A percentile compares a stretch with the other conserved stretches of the same genome.
Conservation (phyloP, 2,329 filamentous ascomycete species). For the Penicillium sp. region DNA sequence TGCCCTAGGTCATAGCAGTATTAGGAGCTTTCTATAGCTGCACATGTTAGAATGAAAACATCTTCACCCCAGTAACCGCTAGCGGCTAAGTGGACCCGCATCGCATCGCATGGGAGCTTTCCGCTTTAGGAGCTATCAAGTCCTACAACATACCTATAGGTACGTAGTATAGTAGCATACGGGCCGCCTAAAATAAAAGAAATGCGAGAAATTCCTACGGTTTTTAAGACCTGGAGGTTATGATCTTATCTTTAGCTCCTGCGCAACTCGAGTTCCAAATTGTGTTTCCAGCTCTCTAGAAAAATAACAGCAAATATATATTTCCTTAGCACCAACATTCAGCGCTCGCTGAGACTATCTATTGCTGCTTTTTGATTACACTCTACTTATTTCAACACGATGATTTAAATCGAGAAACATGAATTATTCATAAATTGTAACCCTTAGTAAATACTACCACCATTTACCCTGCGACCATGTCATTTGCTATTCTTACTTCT, state of each 20-base stretch:
- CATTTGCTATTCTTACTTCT: too few relatives aligned
- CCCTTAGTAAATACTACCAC: too few relatives aligned
- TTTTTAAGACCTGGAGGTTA: neutral
- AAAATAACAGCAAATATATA: neutral
- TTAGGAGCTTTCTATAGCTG: neutral
- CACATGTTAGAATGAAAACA: neutral
- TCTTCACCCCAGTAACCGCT: conserved; percentile 7
- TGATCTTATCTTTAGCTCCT: too few relatives aligned
- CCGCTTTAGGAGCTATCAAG: conserved; percentile 1
- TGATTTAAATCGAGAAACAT: too few relatives aligned
- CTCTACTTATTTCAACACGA: too few relatives aligned
- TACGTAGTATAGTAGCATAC: neutral
- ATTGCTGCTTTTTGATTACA: too few relatives aligned
- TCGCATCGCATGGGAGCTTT: conserved; percentile 12
- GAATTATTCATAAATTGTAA: too few relatives aligned
- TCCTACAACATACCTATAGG: neutral
- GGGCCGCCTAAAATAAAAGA: neutral
- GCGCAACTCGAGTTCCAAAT: neutral
- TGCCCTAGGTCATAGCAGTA: too few relatives aligned
- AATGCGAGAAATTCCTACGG: neutral
- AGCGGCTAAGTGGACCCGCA: conserved; percentile 3
- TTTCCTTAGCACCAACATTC: too few relatives aligned
- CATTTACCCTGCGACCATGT: too few relatives aligned
- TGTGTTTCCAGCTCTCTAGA: neutral
- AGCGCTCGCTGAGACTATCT: too few relatives aligned